Evolutionary conservation across 116 monocot genomes (phyloP).

Genomic region (Zostera marina): DNA sequence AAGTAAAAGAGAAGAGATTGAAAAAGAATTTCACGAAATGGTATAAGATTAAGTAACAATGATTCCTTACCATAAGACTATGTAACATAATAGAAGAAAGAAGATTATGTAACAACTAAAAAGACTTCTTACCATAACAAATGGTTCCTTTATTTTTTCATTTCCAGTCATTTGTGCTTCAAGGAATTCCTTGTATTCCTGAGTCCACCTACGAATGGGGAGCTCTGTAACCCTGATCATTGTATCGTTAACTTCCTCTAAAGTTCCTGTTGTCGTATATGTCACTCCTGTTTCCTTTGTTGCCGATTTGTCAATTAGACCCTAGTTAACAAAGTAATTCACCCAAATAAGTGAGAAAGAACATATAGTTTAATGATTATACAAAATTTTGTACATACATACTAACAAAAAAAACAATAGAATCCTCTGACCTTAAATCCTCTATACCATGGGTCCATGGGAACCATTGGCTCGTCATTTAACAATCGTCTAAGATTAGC

Average conservation of each 20-base stretch:
- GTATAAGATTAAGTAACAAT: neutral
- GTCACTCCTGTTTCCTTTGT: constrained; percentile 61
- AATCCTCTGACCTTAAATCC: constrained; percentile 58
- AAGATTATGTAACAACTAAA: too few species aligned
- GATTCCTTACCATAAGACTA: too few species aligned
- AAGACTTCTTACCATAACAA: constrained; percentile 47
- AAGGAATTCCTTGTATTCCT: constrained; percentile 78
- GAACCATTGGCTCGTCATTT: constrained; percentile 51
- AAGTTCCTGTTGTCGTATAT: constrained; percentile 61
- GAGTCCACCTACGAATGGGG: constrained; percentile 91
- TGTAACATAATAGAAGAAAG: too few species aligned
- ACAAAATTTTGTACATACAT: too few species aligned
- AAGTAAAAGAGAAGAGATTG: neutral
- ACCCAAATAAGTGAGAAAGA: neutral
- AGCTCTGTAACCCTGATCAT: constrained; percentile 64
- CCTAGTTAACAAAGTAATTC: constrained; percentile 19
- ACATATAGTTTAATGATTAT: too few species aligned
- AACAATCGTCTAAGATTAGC: constrained; percentile 58
- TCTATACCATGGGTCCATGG: constrained; percentile 90
- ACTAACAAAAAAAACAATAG: neutral
- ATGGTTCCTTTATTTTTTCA: constrained; percentile 80
- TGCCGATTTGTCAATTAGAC: constrained; percentile 56
- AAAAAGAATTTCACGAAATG: neutral
- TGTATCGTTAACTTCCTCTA: constrained; percentile 49
- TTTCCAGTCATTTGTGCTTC: constrained; percentile 50